Percentiles rank a stretch among this genome's conserved stretches.
Evolutionary conservation across 1,284 basidiomycete genomes (phyloP).

Genomic region (Naganishia sp.): DNA sequence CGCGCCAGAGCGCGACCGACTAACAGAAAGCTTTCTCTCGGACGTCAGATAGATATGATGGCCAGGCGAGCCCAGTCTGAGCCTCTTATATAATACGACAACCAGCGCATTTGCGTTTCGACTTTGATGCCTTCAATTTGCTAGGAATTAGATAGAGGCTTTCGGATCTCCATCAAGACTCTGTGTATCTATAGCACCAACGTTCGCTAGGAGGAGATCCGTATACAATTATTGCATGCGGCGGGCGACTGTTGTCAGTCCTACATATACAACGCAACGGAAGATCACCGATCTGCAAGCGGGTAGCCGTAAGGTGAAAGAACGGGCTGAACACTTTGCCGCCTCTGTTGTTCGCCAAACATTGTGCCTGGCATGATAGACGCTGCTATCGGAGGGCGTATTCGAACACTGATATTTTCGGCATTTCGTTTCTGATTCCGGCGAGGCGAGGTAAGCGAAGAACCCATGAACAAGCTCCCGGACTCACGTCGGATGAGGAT

Average conservation of each 20-base stretch:
- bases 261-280: background rate
- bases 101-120: conserved; percentile 2
- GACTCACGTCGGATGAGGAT: background rate
- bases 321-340: background rate
- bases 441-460: too few relatives aligned
- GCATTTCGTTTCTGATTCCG: background rate
- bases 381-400: background rate
- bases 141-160: background rate
- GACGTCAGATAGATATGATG: conserved; percentile 22
- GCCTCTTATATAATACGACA: conserved; percentile 8
- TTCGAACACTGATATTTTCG: background rate
- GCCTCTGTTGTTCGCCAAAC: background rate
- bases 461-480: background rate
- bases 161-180: too few relatives aligned
- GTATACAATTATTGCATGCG: background rate
- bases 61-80: conserved; percentile 31
- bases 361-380: background rate
- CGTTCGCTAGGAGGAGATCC: background rate
- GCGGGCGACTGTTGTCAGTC: too few relatives aligned
- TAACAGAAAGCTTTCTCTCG: conserved; percentile 16
- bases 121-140: conserved; percentile 1
- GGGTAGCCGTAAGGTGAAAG: conserved; percentile 22
- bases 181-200: conserved; percentile 13
- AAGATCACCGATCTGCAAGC: conserved; percentile 4
- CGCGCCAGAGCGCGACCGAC: background rate